Evolutionary conservation across 139 green algal genomes (phyloP).

Genomic region (Picochlorum costavermella): DNA sequence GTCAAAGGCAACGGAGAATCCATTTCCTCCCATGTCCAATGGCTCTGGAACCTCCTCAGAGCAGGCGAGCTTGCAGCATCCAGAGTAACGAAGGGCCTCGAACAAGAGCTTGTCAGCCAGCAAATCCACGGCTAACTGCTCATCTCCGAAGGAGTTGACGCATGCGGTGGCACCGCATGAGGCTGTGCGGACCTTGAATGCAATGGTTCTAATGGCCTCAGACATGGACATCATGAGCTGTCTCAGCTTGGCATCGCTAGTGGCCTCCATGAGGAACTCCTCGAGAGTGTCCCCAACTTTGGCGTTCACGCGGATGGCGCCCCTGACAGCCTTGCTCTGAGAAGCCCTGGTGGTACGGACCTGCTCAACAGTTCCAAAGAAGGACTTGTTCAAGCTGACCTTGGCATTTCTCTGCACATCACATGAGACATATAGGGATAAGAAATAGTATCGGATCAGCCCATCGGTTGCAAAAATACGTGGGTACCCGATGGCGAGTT

Average conservation of each 20-base stretch:
- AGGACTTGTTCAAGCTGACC: not conserved
- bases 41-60: slow-evolving; percentile 90
- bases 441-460: no score
- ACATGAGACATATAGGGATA: not conserved
- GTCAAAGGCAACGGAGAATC: slow-evolving; percentile 90
- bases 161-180: slow-evolving; percentile 78
- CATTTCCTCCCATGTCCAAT: slow-evolving; percentile 65
- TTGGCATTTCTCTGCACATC: not conserved
- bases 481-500: no score
- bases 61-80: slow-evolving; percentile 80
- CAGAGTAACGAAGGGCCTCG: slow-evolving; percentile 76
- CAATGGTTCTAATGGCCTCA: slow-evolving; percentile 86
- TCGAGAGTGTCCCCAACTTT: slow-evolving; percentile 83
- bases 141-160: slow-evolving; percentile 91
- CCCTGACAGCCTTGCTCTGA: not conserved
- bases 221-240: slow-evolving; percentile 85
- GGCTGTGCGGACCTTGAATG: slow-evolving; percentile 88
- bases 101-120: slow-evolving; percentile 92
- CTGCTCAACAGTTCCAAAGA: not conserved
- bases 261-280: slow-evolving; percentile 83
- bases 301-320: not conserved
- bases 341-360: not conserved
- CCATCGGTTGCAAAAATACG: no score
- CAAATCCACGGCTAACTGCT: slow-evolving; percentile 91
- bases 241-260: slow-evolving; percentile 77